Base-by-base conservation (phyloP, 495 filamentous ascomycete genomes). In the Aspergillus campestris region DNA sequence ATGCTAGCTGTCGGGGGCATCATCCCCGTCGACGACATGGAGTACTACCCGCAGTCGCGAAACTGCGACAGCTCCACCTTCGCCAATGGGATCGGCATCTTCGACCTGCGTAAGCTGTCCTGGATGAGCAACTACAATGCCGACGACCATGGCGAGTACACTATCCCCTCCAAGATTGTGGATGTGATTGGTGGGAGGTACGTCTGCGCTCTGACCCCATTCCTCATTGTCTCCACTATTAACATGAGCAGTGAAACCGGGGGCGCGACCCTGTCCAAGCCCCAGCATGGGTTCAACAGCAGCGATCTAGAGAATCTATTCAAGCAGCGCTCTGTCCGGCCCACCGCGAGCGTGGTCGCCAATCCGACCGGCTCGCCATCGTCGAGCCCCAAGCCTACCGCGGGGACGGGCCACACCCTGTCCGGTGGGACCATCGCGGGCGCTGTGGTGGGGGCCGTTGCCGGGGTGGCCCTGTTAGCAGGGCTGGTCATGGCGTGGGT, bases 161-260 rank as follows among this genome's bases (percentile, higher is more conserved):
- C 37, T 6, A 24, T 47, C 4, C 29, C 10, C 14, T 47, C 37
- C 0, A 34, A 34, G 35, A 46, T 46, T 31, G 30, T 37, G 7
- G 18, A 46, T 6, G 38, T 47, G 1, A 47, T 47, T 9, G 45
- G 45, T 29, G 45, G 45, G 35, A 40, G 31, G 37, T 47, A 35
- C 13, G 45, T 47, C 18, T 24, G 18, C 18, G 18, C 18, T 24
- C 18, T 6, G 0, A 6, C 7, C 13, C 12, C 5, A 34, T 33
- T 3, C 12, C 18, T 35, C 7, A 28, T 34, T 34, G 8, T 29
- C 6, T 13, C 24, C 18, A 29, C 38, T 10, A 38, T 12, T 12
- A 9, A 0, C 15, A 24, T 24, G 8, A 8, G 11, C 13, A 46
- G 44, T n/a, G n/a, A 30, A 13, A 39, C 44, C 3, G 44, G 35